Base-by-base conservation (phyloP, 2,329 filamentous ascomycete species). In the Grosmannia huntii region DNA sequence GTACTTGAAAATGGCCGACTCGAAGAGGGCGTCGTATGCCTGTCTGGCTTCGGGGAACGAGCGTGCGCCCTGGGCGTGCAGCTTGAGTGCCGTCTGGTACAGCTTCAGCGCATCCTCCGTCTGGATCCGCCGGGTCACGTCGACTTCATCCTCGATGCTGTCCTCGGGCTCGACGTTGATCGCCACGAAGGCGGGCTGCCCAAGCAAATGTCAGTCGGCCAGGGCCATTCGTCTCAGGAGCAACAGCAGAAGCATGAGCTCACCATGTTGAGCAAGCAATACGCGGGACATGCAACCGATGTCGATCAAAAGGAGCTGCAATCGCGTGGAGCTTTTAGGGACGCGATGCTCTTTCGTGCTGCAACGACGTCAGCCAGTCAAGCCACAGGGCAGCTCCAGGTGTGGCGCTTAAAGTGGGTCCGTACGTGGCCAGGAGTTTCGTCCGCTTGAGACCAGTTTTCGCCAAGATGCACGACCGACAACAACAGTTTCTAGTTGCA, bases 61-160 rank as follows among this genome's bases (percentile, higher is more conserved):
- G 21, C 75, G 75, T 0, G 88, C 84, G 2, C 94, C 91, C 72
- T 95, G 90, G 1, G 92, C 86, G 68, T 99, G 94, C 64, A 91
- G 83, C 70, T 92, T 96, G 59, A 99, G 75, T 53, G 94, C 94
- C 65, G 80, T 86, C 68, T 97, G 91, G 69, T 96, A 99, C 41
- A 92, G 82, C 73, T 96, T 97, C 62, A 99, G 76, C 53, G 94
- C 91, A 73, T 99, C 94, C 67, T 99, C 94, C 67, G 97, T 92
- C 78, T 87, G 91, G 56, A 99, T 84, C 71, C 97, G 92, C 70
- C 92, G 94, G 38, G 91, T 96, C 66, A 94, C 90, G 70, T 99
- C 94, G 67, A 96, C 77, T 72, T 96, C 91, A 66, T 95, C 89
- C 68, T 96, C 90, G 63, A 86, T 77, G 59, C 89, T 89, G 67